Conservation (phyloP, 2,329 filamentous ascomycete species). For the Trichoderma atroviride region DNA sequence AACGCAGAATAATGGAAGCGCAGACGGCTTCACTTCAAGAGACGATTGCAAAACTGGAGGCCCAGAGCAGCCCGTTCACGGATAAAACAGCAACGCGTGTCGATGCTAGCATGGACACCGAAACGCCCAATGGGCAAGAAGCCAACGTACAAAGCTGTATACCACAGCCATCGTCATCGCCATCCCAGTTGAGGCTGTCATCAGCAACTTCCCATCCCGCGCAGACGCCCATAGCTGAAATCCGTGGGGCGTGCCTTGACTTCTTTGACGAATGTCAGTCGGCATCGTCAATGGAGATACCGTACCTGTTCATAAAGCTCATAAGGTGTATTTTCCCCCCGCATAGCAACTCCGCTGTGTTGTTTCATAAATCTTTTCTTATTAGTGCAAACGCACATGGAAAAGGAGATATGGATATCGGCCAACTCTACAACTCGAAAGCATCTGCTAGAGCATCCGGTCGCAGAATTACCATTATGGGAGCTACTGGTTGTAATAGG, state of each 20-base stretch:
- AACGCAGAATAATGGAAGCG: background rate
- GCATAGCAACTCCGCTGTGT: slow-evolving; percentile 25
- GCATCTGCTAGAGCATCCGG: slow-evolving; percentile 34
- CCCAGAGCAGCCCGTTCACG: background rate
- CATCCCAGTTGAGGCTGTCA: background rate
- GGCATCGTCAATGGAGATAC: background rate
- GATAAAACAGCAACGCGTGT: background rate
- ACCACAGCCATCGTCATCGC: background rate
- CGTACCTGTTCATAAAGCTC: background rate
- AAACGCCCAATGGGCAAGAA: background rate
- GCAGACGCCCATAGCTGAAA: background rate
- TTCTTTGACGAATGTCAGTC: background rate
- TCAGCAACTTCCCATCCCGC: background rate
- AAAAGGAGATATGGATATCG: slow-evolving; percentile 37
- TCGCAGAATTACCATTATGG: background rate
- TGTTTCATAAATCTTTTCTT: slow-evolving; percentile 30
- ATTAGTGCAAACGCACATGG: slow-evolving; percentile 16
- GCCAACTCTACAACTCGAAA: slow-evolving; percentile 38
- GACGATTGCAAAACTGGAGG: background rate
- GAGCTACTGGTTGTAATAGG: background rate
- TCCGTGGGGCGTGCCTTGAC: background rate
- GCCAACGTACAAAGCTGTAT: background rate
- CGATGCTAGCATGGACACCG: background rate
- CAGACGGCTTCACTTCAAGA: background rate
- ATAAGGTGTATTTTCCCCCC: background rate